Evolutionary conservation across 495 filamentous ascomycete genomes (phyloP), one percentile per base, ranked within the genome.

Genomic region (Talaromyces trachyspermus): DNA sequence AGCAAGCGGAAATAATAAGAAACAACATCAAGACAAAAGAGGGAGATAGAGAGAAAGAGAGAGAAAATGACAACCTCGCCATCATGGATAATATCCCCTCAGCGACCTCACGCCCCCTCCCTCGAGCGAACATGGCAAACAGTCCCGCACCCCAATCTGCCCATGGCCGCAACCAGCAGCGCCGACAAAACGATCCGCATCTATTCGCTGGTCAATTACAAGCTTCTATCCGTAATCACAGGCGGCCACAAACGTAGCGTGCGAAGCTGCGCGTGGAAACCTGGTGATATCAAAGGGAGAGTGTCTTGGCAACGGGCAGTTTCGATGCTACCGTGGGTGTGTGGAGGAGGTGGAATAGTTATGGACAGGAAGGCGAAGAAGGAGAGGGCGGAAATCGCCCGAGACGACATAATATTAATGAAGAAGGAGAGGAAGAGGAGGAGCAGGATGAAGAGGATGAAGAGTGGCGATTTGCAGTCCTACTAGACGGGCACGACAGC

Each of bases 281-380:
- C 91, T 2, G 0, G 22, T 42, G 39, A 26, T 78, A 6, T n/a
- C 58, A 67, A 20, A 74, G 79, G 33, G 75, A 84, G 53, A 80
- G 82, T 48, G 84, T 89, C 26, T 70, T 96, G n/a, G 89, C 89
- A 0, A 95, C 89, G 1, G 91, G 88, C 8, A 86, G 80, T 54
- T 97, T 97, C 63, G 91, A 97, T 59, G 80, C 85, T 8, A 90
- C 84, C 4, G 88, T 89, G 2, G 91, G 88, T 1, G 77, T 97
- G 43, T 97, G 91, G 91, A 71, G 82, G 35, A 78, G 81, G 55
- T 75, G 74, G 55, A 81, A 86, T 57, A 65, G 58, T 17, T 70
- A 68, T 49, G 56, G 54, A 5, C 60, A 50, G 24, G 56, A 47
- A 26, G 46, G 42, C 4, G 52, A 67, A 17, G 63, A 67, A 29